Evolutionary conservation across 768 basidiomycete species (phyloP), one percentile per base, ranked within the genome.

Genomic region (Collybiopsis confluens): DNA sequence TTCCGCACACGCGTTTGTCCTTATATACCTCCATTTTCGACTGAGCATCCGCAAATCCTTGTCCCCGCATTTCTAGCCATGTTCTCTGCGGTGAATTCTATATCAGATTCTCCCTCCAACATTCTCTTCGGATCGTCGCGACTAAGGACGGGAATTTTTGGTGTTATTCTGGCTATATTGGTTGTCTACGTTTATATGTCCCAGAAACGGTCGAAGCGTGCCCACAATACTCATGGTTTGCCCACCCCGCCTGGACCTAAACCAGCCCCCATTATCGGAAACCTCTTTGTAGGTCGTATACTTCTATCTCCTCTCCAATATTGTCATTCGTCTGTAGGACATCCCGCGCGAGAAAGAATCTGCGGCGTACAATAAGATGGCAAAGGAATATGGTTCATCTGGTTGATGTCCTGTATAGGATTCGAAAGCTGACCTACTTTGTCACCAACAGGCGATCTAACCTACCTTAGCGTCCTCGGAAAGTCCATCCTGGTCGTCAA

Each of bases 231-330:
- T 18, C 48, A 36, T 11, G 38, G 60, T 4, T 67, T 72, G 33
- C 76, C 73, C 0, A 69, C 72, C 11, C 82, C 82, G 10, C 82
- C 83, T 27, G 83, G 83, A 15, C 83, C 83, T 1, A 73, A 63
- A 42, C 73, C 74, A 7, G 65, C 73, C n/a, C 81, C 80, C 24
- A 54, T 83, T 27, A 62, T 83, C 30, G 82, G 82, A 13, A 81
- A 83, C 63, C 58, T 85, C 33, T 65, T 71, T 43, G 74, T 53
- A n/a, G 16, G 20, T 44, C 27, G 6, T 24, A 30, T 81, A 40
- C 73, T 76, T 6, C 16, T 1, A 13, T 26, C 30, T 2, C 10
- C 15, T 28, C 9, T 9, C 5, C 9, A 23, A 16, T 42, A 20
- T n/a, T 28, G 3, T 6, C 4, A 13, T 11, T 28, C n/a, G 23